phyloP scores from a whole-genome alignment of 495 filamentous ascomycete species.

The Copromyces sp. region DNA sequence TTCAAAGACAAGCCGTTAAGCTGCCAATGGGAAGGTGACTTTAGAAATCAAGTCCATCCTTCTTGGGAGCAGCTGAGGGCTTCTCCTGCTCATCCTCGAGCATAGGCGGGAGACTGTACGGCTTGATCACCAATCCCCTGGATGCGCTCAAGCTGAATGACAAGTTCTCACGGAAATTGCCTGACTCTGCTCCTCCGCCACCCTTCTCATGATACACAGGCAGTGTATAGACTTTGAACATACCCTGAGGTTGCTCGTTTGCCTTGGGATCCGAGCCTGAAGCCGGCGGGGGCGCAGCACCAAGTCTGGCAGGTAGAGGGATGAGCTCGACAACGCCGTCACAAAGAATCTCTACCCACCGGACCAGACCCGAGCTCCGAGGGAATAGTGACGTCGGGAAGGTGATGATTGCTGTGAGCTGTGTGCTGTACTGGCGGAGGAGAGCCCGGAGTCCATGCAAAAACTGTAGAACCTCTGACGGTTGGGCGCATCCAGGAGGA shows the following conservation, averaged over 20 bases:
- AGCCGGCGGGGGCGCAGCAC: constrained; percentile 34
- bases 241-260: constrained; percentile 75
- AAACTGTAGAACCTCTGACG: constrained; percentile 70
- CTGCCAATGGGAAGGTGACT: neutral
- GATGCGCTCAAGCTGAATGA: constrained; percentile 80
- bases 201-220: constrained; percentile 84
- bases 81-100: constrained; percentile 66
- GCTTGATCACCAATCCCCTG: constrained; percentile 71
- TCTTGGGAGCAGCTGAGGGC: constrained; percentile 18
- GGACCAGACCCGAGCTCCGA: constrained; percentile 62
- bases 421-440: constrained; percentile 51
- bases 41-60: constrained; percentile 27
- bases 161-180: constrained; percentile 68
- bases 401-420: constrained; percentile 66
- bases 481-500: constrained; percentile 52
- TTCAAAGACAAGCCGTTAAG: neutral
- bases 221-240: constrained; percentile 71
- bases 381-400: constrained; percentile 75
- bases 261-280: constrained; percentile 27
- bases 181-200: constrained; percentile 58
- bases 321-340: constrained; percentile 85
- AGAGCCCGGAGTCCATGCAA: constrained; percentile 70
- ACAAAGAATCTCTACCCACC: constrained; percentile 78
- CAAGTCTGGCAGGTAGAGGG: constrained; percentile 64
- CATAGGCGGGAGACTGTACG: constrained; percentile 83